Conservation (phyloP, 768 basidiomycete genomes). For the Tricholoma sp. region DNA sequence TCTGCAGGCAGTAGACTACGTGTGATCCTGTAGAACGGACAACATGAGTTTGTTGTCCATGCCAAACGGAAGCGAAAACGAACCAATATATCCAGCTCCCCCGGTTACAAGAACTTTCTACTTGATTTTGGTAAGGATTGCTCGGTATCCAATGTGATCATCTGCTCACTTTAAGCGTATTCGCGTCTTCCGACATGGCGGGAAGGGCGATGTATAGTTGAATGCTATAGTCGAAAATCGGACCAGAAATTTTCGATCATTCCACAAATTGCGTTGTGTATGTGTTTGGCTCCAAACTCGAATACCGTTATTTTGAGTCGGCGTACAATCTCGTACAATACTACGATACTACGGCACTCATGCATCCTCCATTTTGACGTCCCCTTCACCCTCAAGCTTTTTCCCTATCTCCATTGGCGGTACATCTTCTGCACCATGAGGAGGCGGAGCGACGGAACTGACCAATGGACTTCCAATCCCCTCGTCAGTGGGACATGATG, state of each 20-base stretch:
- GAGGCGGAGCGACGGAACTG: slow-evolving; percentile 7
- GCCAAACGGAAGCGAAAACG: slow-evolving; percentile 11
- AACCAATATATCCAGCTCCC: slow-evolving; percentile 89
- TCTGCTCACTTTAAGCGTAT: slow-evolving; percentile 43
- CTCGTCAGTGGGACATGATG: slow-evolving; percentile 22
- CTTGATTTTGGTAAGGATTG: slow-evolving; percentile 18
- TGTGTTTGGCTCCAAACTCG: not conserved
- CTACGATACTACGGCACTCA: not conserved
- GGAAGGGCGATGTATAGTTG: not conserved
- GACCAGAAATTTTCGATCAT: not conserved
- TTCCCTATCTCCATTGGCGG: slow-evolving; percentile 15
- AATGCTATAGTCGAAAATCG: not conserved
- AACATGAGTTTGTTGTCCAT: slow-evolving; percentile 8
- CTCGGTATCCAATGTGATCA: slow-evolving; percentile 5
- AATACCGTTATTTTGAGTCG: no score
- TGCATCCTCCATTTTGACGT: slow-evolving; percentile 45
- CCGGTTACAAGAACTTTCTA: slow-evolving; percentile 49
- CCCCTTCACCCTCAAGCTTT: slow-evolving; percentile 33
- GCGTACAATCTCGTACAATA: no score
- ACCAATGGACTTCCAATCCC: slow-evolving; percentile 30
- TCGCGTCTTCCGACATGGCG: slow-evolving; percentile 16
- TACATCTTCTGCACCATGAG: slow-evolving; percentile 19
- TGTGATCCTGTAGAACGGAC: slow-evolving; percentile 67
- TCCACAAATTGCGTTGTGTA: not conserved
- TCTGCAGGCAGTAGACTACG: slow-evolving; percentile 80